Base-by-base conservation (phyloP, 176 grass and related monocot genomes). In the Alopecurus myosuroides region DNA sequence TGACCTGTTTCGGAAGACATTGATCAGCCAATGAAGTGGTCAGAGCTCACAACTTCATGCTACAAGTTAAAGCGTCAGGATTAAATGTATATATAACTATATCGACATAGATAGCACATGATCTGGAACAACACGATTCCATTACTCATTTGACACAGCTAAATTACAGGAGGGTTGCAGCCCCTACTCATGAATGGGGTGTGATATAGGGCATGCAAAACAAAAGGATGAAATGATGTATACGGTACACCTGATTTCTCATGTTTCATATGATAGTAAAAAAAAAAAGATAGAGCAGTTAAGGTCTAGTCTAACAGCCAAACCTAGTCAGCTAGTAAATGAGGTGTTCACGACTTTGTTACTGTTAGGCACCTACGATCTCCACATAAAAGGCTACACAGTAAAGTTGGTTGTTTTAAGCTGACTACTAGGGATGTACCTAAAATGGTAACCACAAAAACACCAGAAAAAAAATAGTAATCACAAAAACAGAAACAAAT, bases 1-100 rank as follows among this genome's bases (percentile, higher is more conserved):
- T 35, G 19, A 91, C 92, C 89, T 91, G 64, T 81, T 88, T 68
- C 45, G 60, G 0, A 14, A 49, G 12, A 56, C 33, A 73, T 37
- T 44, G 29, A 12, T 64, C 15, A 83, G 41, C 65, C 26, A 75
- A 55, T 55, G 73, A 74, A 70, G 49, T 5, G 36, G 45, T 19
- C 71, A 74, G 4, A 51, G 26, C 12, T 65, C 17, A 0, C 6
- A 49, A 8, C 19, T 18, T n/a, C n/a, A 82, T 41, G 33, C 80
- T 29, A 56, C 11, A 82, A 45, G 26, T 75, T 23, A 6, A 51
- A 9, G 58, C 17, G 1, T 34, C 20, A n/a, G 34, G 34, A 37
- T 62, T 30, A 34, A 50, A 40, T 11, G 28, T 29, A 37, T 11
- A 37, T 11, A 39, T 39, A 11, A 70, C 65, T 6, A 48, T 65